Base-by-base conservation (phyloP, 345 rosid genomes). In the Populus davidiana region DNA sequence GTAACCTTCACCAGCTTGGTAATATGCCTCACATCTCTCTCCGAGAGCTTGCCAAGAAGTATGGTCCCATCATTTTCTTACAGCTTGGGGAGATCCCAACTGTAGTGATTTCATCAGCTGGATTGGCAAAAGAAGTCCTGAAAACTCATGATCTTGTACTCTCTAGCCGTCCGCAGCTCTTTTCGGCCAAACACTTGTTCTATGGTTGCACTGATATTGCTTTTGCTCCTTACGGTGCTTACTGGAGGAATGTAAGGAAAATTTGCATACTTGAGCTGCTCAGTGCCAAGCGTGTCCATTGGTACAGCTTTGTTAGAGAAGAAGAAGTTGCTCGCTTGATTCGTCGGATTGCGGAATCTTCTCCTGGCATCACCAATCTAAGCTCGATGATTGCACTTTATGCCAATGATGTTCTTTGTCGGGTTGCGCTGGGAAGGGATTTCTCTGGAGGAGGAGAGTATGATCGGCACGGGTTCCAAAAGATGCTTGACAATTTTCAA, bases 401-500 rank as follows among this genome's bases (percentile, higher is more conserved):
- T 64, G 71, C 79, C 20, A 80, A 80, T 50, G 79, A 38, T 75
- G 61, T 75, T 23, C 75, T 75, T 27, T 80, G 83, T 66, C 50
- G 83, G 72, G 47, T 64, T 23, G 79, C 75, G 9, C 75, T 80
- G 2, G 82, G 82, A 23, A 69, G 67, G 67, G 71, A 29, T 35
- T 80, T 35, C 44, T 80, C 82, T 2, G 47, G 38, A 2, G 82
- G 61, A 27, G 79, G 83, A 56, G 89, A 86, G 8, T 82, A 75
- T 29, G 88, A 81, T 59, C 29, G 71, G 52, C 80, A 76, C 61
- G 89, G 88, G 29, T 88, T 88, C 71, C 83, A 88, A 23, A 82
- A 79, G 79, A 82, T 88, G 89, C 89, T 90, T 0, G 82, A 83
- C 27, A 87, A 89, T 70, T n/a, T n/a, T n/a, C n/a, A n/a, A n/a